These are phyloP conservation scores for Strobilomyces echinocephalus DNA, from an alignment of 768 basidiomycete genomes.

Conservation along the genomic window DNA sequence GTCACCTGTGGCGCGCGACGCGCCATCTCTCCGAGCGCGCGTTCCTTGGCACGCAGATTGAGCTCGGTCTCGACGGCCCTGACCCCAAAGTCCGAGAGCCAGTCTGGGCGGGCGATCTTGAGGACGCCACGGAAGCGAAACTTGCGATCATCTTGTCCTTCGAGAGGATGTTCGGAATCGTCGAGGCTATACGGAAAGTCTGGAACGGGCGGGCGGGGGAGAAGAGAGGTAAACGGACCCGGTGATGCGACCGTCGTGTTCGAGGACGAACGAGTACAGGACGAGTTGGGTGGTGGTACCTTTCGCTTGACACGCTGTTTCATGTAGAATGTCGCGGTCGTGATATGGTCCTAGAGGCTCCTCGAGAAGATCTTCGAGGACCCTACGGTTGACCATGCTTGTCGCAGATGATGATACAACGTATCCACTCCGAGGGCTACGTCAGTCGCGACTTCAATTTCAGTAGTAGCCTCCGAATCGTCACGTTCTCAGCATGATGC, in stretches of 20 bases:
- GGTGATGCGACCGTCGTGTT: slow-evolving; percentile 20
- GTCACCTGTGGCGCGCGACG: slow-evolving; percentile 29
- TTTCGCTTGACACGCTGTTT: slow-evolving; percentile 15
- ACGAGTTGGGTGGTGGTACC: slow-evolving; percentile 10
- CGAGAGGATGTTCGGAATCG: slow-evolving; percentile 38
- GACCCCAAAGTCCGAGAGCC: slow-evolving; percentile 47
- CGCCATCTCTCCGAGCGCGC: slow-evolving; percentile 15
- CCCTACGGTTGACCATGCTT: slow-evolving; percentile 16
- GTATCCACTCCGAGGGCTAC: too few relatives aligned
- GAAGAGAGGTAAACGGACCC: slow-evolving; percentile 24
- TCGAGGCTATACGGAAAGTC: slow-evolving; percentile 38
- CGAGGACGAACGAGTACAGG: slow-evolving; percentile 29
- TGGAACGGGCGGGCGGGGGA: neutral
- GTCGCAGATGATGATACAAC: neutral
- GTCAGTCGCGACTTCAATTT: too few relatives aligned
- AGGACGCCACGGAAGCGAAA: slow-evolving; percentile 52
- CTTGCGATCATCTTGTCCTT: slow-evolving; percentile 26
- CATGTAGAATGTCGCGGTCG: slow-evolving; percentile 23
- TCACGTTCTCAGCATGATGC: too few relatives aligned
- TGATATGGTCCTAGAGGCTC: slow-evolving; percentile 29
- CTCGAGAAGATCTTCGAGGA: slow-evolving; percentile 23
- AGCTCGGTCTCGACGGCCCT: slow-evolving; percentile 42
- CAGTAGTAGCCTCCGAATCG: too few relatives aligned
- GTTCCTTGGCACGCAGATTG: slow-evolving; percentile 33
- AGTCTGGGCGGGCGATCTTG: slow-evolving; percentile 39